Conservation (phyloP, 805 yeast genomes). For the Starmerella stigmatis region DNA sequence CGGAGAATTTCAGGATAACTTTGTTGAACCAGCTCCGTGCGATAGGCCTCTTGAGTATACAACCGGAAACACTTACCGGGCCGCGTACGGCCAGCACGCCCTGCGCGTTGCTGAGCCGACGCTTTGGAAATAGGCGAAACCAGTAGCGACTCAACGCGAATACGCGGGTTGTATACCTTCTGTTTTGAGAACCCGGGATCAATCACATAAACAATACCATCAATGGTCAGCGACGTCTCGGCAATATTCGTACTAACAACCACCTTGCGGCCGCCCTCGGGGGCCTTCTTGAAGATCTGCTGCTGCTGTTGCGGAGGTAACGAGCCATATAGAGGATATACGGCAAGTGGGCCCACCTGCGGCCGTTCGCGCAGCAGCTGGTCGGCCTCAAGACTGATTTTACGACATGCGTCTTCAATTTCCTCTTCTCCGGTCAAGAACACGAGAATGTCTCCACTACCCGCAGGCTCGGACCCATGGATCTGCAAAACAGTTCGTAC, state of each 20-base stretch:
- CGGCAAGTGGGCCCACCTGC: constrained; percentile 77
- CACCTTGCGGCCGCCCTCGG: constrained; percentile 86
- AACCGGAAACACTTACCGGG: constrained; percentile 96
- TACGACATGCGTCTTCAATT: constrained; percentile 91
- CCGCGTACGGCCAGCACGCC: constrained; percentile 99
- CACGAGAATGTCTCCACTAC: constrained; percentile 27
- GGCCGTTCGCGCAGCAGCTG: constrained; percentile 71
- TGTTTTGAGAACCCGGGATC: constrained; percentile 97
- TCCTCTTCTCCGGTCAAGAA: constrained; percentile 59
- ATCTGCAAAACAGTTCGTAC: constrained; percentile 91
- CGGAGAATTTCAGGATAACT: constrained; percentile 92
- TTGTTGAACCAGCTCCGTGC: constrained; percentile 86
- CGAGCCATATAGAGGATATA: constrained; percentile 92
- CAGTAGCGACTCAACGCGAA: constrained; percentile 84
- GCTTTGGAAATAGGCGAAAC: constrained; percentile 97
- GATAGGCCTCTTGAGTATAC: constrained; percentile 93
- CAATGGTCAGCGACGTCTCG: constrained; percentile 94
- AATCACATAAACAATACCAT: constrained; percentile 92
- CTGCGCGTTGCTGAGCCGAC: constrained; percentile 96
- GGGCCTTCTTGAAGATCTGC: constrained; percentile 85
- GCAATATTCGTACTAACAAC: constrained; percentile 92
- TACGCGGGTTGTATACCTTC: constrained; percentile 91
- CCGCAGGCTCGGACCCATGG: constrained; percentile 46
- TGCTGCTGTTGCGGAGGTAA: constrained; percentile 94
- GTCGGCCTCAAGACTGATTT: constrained; percentile 78